Percentiles rank a stretch among this genome's conserved stretches.
Evolutionary conservation across 2,329 filamentous ascomycete genomes (phyloP).

Genomic region (Botrytis medusae): DNA sequence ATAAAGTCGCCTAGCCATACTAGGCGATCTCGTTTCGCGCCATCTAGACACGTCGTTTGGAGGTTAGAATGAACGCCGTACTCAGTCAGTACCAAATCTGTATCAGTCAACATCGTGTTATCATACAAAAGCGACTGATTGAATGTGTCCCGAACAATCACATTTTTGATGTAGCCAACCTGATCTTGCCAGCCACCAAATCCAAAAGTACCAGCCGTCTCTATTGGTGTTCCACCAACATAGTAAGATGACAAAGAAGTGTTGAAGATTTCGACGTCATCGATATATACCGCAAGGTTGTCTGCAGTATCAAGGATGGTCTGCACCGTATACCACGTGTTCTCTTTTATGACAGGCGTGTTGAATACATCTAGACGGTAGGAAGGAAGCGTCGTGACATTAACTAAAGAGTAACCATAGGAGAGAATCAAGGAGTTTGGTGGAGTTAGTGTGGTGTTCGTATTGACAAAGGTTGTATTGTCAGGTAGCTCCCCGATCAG

Average conservation of each 20-base stretch:
- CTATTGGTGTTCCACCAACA: constrained; percentile 15
- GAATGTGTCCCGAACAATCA: constrained; percentile 33
- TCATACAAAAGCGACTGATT: constrained; percentile 41
- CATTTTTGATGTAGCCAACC: constrained; percentile 41
- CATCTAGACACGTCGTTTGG: constrained; percentile 44
- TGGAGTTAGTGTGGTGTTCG: not conserved
- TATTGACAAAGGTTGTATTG: constrained; percentile 6
- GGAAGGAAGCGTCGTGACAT: not conserved
- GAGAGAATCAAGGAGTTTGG: not conserved
- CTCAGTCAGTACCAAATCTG: constrained; percentile 39
- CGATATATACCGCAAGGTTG: constrained; percentile 38
- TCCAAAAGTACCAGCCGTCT: constrained; percentile 40
- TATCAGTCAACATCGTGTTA: constrained; percentile 35
- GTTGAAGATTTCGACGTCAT: constrained; percentile 30
- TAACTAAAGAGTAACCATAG: constrained; percentile 1
- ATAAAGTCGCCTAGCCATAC: constrained; percentile 47
- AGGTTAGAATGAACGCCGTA: constrained; percentile 42
- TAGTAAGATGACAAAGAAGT: constrained; percentile 20
- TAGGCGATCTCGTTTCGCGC: constrained; percentile 45
- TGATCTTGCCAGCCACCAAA: constrained; percentile 47
- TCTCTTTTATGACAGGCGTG: constrained; percentile 3
- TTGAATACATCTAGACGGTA: not conserved
- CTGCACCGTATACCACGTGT: not conserved
- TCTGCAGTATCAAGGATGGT: constrained; percentile 35
- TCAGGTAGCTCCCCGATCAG: constrained; percentile 1